phyloP scores from a whole-genome alignment of 2,329 filamentous ascomycete genomes.

The Trichoderma sp. region DNA sequence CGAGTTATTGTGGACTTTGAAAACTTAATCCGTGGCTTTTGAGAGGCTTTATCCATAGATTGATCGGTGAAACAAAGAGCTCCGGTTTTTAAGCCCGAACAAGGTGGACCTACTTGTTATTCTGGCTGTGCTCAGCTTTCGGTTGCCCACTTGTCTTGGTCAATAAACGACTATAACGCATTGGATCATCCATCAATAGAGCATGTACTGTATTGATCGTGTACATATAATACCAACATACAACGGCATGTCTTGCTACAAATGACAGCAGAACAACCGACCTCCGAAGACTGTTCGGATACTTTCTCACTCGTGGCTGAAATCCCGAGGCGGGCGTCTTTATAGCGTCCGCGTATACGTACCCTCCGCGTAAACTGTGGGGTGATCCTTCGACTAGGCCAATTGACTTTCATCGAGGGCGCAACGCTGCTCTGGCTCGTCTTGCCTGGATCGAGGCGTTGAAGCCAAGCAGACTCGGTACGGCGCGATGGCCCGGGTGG shows the following conservation, averaged over 20 bases:
- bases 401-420: background rate
- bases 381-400: background rate
- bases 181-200: no score
- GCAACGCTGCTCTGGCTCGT: background rate
- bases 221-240: background rate
- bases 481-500: background rate
- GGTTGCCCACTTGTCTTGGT: background rate
- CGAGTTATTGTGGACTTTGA: background rate
- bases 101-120: background rate
- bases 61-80: background rate
- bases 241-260: background rate
- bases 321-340: background rate
- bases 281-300: background rate
- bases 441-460: background rate
- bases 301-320: background rate
- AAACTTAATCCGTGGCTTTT: background rate
- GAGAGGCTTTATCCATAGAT: background rate
- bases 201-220: no score
- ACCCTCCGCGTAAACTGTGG: background rate
- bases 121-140: background rate
- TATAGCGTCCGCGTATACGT: slow-evolving; percentile 5
- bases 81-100: background rate
- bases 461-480: background rate
- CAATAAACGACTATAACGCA: background rate
- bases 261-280: background rate